phyloP scores from a whole-genome alignment of 1,284 basidiomycete species.

The Meira miltonrushii region DNA sequence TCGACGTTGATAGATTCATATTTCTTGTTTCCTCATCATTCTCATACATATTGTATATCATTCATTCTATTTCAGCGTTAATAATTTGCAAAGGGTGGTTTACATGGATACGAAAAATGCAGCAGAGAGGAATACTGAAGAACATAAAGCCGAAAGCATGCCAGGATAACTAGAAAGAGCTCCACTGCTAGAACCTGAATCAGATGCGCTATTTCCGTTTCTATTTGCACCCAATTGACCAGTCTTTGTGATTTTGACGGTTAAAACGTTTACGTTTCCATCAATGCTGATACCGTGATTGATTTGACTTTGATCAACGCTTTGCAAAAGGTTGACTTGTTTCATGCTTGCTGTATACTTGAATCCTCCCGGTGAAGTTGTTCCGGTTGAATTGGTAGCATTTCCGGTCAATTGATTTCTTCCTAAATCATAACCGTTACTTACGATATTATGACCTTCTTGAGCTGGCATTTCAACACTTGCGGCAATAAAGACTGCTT shows the following conservation, averaged over 20 bases:
- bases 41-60: too few relatives aligned
- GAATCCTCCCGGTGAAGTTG: constrained; percentile 25
- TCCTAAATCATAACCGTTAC: constrained; percentile 45
- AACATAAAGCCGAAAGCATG: background rate
- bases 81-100: constrained; percentile 2
- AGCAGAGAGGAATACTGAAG: background rate
- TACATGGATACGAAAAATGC: constrained; percentile 11
- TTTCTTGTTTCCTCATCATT: too few relatives aligned
- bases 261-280: constrained; percentile 37
- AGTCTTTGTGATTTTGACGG: constrained; percentile 35
- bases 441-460: constrained; percentile 35
- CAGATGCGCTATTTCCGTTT: background rate
- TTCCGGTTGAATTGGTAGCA: constrained; percentile 32
- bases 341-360: constrained; percentile 31
- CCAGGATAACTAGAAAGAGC: background rate
- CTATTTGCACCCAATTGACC: constrained; percentile 25
- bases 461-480: constrained; percentile 33
- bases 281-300: constrained; percentile 47
- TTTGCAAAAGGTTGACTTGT: constrained; percentile 23
- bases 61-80: too few relatives aligned
- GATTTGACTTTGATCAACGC: constrained; percentile 27
- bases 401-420: constrained; percentile 42
- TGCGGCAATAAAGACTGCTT: constrained; percentile 44
- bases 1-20: background rate
- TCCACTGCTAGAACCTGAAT: background rate